Base-by-base conservation (phyloP, 2,329 filamentous ascomycete genomes). In the Ophiocordyceps camponoti-rufipedis region DNA sequence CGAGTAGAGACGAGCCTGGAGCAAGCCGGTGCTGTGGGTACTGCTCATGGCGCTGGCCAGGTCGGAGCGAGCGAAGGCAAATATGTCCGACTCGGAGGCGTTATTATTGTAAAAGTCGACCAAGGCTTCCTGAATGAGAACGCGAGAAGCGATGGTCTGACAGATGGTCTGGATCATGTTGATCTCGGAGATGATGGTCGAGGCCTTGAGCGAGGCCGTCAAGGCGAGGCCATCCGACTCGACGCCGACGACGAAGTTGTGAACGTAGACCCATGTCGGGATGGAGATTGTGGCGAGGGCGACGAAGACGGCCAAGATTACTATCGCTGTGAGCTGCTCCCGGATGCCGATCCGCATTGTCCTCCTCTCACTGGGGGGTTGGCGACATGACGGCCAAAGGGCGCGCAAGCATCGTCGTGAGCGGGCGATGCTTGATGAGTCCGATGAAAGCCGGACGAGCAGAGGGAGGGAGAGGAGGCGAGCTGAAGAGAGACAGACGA, bases 171-270 rank as follows among this genome's bases (percentile, higher is more conserved):
- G 76, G 52, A 94, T 76, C 44, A 94, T 72, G 44, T 85, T 71
- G 46, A 95, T 73, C 57, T 86, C 83, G 45, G 85, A 81, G 6
- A 82, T 70, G 50, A 95, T 72, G 57, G 89, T 82, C 29, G 83
- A 79, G 18, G 87, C 82, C 61, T 94, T 94, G 57, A 94, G 77
- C 3, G 83, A 87, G 7, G 88, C 88, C 1, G 85, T 85, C 49
- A 94, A 70, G 28, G 78, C 68, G 43, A 95, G 74, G 44, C 80
- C 74, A 44, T 74, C 70, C 12, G 74, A 63, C 57, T 72, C 66
- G 52, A 77, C 67, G 44, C 62, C 56, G 51, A 66, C 51, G 49
- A 75, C 71, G 53, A 74, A 75, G 49, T 62, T 58, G 53, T 75
- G 69, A 54, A 76, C 71, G 51, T 69, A 76, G 47, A 75, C 60